A percentile compares a stretch with the other conserved stretches of the same genome.
phyloP scores from a whole-genome alignment of 1,139 yeast species.

The Taphrina sp. region DNA sequence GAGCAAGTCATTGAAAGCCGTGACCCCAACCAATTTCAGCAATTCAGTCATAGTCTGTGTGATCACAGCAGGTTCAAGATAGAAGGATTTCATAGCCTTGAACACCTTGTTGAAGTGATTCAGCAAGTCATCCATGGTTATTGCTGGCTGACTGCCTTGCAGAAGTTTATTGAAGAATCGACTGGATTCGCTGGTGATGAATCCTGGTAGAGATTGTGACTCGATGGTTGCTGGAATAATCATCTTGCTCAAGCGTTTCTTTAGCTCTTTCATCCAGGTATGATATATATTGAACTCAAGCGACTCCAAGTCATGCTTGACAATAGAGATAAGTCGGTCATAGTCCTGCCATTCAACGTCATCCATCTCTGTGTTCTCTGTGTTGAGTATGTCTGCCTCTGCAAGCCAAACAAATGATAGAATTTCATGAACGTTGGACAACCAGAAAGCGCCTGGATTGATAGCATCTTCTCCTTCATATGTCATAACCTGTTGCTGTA shows the following conservation, averaged over 20 bases:
- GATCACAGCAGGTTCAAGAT: constrained; percentile 79
- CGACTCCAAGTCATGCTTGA: constrained; percentile 90
- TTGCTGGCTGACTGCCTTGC: constrained; percentile 57
- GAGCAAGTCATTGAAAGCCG: constrained; percentile 90
- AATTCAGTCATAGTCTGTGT: constrained; percentile 82
- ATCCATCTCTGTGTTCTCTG: constrained; percentile 73
- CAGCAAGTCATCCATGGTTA: constrained; percentile 92
- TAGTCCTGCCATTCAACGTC: constrained; percentile 89
- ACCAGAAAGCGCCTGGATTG: constrained; percentile 96
- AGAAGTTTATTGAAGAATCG: constrained; percentile 85
- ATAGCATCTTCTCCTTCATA: constrained; percentile 78
- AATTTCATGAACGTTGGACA: constrained; percentile 92
- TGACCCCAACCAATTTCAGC: constrained; percentile 83
- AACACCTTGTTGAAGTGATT: constrained; percentile 86
- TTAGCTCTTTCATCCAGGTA: constrained; percentile 96
- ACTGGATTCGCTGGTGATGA: constrained; percentile 81
- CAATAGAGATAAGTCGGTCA: constrained; percentile 82
- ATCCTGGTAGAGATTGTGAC: constrained; percentile 94
- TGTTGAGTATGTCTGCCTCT: constrained; percentile 80
- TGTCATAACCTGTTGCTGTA: constrained; percentile 58
- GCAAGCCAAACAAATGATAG: constrained; percentile 94
- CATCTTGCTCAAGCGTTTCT: constrained; percentile 85
- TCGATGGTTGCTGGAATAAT: constrained; percentile 90
- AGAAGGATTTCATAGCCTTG: constrained; percentile 91
- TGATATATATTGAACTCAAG: constrained; percentile 91